phyloP scores from a whole-genome alignment of 1,284 basidiomycete species.

The Ceratobasidium sp. region DNA sequence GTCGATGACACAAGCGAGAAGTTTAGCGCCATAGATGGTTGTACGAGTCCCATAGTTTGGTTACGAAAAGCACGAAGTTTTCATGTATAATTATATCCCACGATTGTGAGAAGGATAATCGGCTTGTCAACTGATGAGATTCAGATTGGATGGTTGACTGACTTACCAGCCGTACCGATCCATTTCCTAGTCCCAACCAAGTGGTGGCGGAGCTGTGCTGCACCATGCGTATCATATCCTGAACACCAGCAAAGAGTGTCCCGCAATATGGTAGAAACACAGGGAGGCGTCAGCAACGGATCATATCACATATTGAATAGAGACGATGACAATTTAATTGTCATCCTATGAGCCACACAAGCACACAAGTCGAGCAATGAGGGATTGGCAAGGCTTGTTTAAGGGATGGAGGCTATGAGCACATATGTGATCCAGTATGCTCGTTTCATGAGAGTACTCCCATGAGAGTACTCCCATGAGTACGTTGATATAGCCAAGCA shows the following conservation, averaged over 20 bases:
- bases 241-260: background rate
- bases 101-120: background rate
- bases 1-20: background rate
- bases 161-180: constrained; percentile 77
- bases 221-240: constrained; percentile 79
- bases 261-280: background rate
- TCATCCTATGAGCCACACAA: no score
- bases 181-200: constrained; percentile 71
- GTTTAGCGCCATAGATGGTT: no score
- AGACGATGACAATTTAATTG: no score
- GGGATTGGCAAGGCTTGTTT: background rate
- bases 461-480: background rate
- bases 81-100: background rate
- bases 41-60: background rate
- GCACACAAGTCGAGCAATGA: no score
- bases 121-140: constrained; percentile 39
- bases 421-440: background rate
- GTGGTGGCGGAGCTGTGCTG: constrained; percentile 60
- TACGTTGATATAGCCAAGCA: no score
- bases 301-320: no score
- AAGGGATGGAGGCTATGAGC: background rate
- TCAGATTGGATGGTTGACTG: background rate
- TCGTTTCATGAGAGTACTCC: background rate
- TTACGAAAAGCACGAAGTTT: background rate
- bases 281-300: no score